phyloP scores from a whole-genome alignment of 2,329 filamentous ascomycete genomes.

The Zymoseptoria crescenta region DNA sequence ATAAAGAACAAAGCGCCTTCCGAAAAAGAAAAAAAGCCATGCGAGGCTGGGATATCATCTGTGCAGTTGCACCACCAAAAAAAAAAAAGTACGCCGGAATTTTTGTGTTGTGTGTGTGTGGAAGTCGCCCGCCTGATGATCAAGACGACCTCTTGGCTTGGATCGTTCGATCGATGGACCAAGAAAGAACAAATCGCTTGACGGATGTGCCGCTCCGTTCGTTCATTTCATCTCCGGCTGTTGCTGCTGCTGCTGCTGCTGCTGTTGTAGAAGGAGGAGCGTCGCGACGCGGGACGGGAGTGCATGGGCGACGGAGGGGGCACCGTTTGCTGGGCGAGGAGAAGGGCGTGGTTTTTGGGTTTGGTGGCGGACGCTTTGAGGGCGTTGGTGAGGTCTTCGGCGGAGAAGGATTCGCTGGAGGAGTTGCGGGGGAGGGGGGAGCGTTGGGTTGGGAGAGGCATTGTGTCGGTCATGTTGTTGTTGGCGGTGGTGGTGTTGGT shows the following conservation, averaged over 20 bases:
- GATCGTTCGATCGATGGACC: no score
- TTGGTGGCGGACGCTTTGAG: constrained; percentile 27
- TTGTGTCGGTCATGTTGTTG: constrained; percentile 26
- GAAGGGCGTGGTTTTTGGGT: constrained; percentile 26
- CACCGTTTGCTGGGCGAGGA: constrained; percentile 20
- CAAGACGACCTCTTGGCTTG: no score
- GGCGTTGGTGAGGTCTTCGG: constrained; percentile 28
- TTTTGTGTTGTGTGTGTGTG: no score
- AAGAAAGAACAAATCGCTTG: no score
- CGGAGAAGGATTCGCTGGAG: constrained; percentile 31
- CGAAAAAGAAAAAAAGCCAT: no score
- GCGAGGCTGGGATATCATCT: no score
- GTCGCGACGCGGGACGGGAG: constrained; percentile 16
- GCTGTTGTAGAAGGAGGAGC: constrained; percentile 20
- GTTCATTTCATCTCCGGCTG: background rate
- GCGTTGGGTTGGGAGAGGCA: constrained; percentile 22
- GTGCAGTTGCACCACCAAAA: no score
- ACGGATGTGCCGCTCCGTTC: no score
- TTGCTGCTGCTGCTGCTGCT: constrained; percentile 8
- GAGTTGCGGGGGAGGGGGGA: constrained; percentile 28
- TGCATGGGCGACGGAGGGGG: constrained; percentile 27
- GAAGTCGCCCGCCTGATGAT: no score
- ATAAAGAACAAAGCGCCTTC: no score
- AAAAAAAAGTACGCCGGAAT: no score
- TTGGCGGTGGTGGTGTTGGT: constrained; percentile 2